Percentiles rank a stretch among this genome's conserved stretches.
These are phyloP conservation scores for Gillenia trifoliata DNA, from an alignment of 306 rosid species.

Conservation along the genomic window DNA sequence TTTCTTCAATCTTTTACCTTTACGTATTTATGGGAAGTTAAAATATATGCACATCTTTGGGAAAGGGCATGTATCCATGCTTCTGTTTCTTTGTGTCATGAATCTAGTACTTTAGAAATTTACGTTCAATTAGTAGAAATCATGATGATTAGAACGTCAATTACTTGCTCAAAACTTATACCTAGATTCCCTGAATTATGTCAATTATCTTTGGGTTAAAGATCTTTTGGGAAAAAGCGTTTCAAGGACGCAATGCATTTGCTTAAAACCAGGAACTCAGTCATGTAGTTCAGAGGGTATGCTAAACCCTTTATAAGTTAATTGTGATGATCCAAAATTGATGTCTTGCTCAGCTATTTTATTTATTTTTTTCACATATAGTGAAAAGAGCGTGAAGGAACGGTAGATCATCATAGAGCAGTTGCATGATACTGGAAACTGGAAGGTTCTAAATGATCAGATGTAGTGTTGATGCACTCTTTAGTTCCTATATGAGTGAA, in stretches of 20 bases:
- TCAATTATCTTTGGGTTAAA: not conserved
- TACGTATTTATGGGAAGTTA: not conserved
- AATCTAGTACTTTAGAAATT: not conserved
- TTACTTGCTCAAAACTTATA: not conserved
- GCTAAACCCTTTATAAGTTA: too few relatives aligned
- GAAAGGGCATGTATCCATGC: not conserved
- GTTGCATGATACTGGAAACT: not conserved
- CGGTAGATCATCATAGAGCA: too few relatives aligned
- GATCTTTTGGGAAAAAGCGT: not conserved
- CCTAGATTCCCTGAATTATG: not conserved
- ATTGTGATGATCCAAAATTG: not conserved
- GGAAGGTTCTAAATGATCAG: constrained; percentile 1
- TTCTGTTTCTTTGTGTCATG: not conserved
- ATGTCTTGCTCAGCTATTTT: too few relatives aligned
- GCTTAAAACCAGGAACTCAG: not conserved
- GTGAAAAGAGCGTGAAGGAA: too few relatives aligned
- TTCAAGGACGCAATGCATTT: not conserved
- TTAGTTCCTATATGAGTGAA: not conserved
- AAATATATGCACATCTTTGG: not conserved
- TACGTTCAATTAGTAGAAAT: not conserved
- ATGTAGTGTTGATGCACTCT: not conserved
- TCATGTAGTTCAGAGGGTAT: not conserved
- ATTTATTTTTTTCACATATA: too few relatives aligned
- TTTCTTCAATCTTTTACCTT: not conserved
- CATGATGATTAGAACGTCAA: not conserved